A percentile compares a stretch with the other conserved stretches of the same genome.
phyloP scores from a whole-genome alignment of 352 stramenopile species.

The Peronosclerospora sorghi region DNA sequence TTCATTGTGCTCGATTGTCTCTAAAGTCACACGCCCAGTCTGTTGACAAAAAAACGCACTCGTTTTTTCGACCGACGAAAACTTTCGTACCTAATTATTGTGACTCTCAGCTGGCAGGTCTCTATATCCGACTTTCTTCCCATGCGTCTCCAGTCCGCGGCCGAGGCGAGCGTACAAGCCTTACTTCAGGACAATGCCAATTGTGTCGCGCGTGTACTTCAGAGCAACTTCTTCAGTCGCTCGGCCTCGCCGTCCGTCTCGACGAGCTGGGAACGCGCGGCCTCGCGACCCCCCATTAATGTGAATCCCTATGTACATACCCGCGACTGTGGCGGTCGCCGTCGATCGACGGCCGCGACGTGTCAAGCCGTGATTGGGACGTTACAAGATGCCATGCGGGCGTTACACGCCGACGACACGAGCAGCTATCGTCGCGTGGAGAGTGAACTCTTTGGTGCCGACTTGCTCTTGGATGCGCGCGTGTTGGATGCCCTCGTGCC shows the following conservation, averaged over 20 bases:
- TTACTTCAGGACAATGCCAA: conserved; percentile 27
- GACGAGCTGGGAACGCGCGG: conserved; percentile 24
- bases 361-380: conserved; percentile 48
- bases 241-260: conserved; percentile 20
- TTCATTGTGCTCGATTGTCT: too few relatives aligned
- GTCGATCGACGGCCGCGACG: conserved; percentile 36
- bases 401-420: conserved; percentile 41
- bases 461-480: conserved; percentile 50
- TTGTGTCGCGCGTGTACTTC: conserved; percentile 22
- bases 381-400: conserved; percentile 44
- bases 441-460: conserved; percentile 39
- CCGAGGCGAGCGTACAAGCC: conserved; percentile 12
- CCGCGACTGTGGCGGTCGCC: conserved; percentile 26
- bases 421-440: conserved; percentile 42
- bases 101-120: too few relatives aligned
- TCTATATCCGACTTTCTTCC: background rate
- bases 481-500: conserved; percentile 60
- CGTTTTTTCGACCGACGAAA: too few relatives aligned
- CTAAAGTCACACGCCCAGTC: too few relatives aligned
- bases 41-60: too few relatives aligned
- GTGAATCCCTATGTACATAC: conserved; percentile 38
- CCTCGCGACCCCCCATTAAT: conserved; percentile 27
- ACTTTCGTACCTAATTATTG: too few relatives aligned
- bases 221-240: conserved; percentile 27
- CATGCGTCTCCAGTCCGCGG: conserved; percentile 21